Evolutionary conservation across 176 grass and related monocot genomes (phyloP), one percentile per base, ranked within the genome.

Genomic region (Avena eriantha): DNA sequence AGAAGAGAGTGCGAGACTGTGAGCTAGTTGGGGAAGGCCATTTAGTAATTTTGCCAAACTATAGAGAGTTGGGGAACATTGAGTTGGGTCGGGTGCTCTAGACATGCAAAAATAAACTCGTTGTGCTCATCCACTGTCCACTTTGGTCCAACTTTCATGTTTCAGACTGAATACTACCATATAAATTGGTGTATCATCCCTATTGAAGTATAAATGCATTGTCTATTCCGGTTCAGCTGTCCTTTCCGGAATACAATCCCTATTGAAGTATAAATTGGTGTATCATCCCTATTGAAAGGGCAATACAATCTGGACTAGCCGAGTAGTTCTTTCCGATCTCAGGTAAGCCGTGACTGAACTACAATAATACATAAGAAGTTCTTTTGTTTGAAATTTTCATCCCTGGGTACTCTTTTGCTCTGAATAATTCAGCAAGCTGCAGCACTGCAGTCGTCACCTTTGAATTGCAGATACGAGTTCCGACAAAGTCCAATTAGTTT

Each of bases 391-490:
- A 14, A 73, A 46, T 7, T 81, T 67, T 24, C 19, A 67, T 19
- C 23, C 19, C 8, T n/a, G 4, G 13, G 45, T 11, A n/a, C 39
- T 36, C 15, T 50, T 69, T 68, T 47, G 13, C 22, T 54, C n/a
- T 76, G 50, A 84, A 76, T 26, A 61, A 87, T 55, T 69, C 59
- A 69, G 19, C 26, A 31, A 14, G 24, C 26, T 65, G 61, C 35
- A 67, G 60, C 24, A 47, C 45, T 16, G 15, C 29, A 7, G 5
- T 67, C 49, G 13, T 80, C 33, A 80, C 15, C 24, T 70, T 69
- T 77, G 78, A 77, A 43, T 31, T 33, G 19, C 78, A 63, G 41
- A 9, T 31, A 26, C 46, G 61, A 79, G 19, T 68, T 53, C 13
- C 10, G 3, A 29, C 18, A 31, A 65, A 11, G 16, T 48, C 18